phyloP scores from a whole-genome alignment of 345 rosid genomes.

The Pseudoturritis turrita region DNA sequence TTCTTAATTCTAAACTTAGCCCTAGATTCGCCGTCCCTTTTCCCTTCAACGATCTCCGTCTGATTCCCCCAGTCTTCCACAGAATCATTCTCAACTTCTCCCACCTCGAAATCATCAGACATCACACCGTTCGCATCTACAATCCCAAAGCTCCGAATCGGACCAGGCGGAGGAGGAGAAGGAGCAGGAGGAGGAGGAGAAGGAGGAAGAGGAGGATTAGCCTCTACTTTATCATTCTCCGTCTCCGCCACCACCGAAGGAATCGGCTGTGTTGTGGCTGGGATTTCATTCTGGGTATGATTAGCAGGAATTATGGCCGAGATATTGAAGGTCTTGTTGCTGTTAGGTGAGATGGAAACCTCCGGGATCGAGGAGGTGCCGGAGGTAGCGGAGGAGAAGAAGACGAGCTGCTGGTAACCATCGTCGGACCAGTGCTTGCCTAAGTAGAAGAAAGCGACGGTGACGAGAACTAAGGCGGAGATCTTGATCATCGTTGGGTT shows the following conservation, averaged over 20 bases:
- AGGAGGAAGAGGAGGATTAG: conserved; percentile 12
- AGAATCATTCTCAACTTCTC: conserved; percentile 60
- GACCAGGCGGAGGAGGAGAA: conserved; percentile 41
- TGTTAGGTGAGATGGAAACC: conserved; percentile 62
- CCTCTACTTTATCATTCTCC: background rate
- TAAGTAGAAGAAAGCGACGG: conserved; percentile 74
- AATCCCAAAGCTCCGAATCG: conserved; percentile 60
- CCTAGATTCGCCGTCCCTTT: conserved; percentile 20
- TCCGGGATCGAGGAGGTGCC: conserved; percentile 23
- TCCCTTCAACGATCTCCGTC: conserved; percentile 29
- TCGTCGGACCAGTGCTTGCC: conserved; percentile 85
- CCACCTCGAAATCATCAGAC: conserved; percentile 79
- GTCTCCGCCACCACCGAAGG: conserved; percentile 24
- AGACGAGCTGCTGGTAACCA: conserved; percentile 62
- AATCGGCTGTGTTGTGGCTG: background rate
- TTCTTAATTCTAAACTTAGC: conserved; percentile 36
- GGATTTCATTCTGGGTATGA: conserved; percentile 8
- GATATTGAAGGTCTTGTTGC: conserved; percentile 41
- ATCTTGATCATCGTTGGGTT: conserved; percentile 43
- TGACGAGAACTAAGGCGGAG: conserved; percentile 48
- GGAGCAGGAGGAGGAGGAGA: conserved; percentile 10
- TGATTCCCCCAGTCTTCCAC: conserved; percentile 61
- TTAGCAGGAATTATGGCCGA: conserved; percentile 41
- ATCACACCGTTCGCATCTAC: conserved; percentile 77
- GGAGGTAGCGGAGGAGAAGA: conserved; percentile 52